Base-by-base conservation (phyloP, 78 protist genomes). In the Isochrysis galbana region DNA sequence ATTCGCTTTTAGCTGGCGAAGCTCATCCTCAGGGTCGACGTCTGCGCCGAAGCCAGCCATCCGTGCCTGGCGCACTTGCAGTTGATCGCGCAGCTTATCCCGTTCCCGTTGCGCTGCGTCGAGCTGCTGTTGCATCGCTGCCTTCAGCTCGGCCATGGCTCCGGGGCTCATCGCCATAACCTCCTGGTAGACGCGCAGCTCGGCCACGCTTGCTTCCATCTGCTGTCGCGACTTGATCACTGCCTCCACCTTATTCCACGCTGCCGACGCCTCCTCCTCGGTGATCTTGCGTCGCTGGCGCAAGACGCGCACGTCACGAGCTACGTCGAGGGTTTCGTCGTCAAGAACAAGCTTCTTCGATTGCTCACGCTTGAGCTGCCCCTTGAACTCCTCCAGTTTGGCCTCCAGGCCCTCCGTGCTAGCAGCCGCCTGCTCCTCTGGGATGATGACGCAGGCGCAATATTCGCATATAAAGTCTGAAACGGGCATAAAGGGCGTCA, bases 401-500 rank as follows among this genome's bases (percentile, higher is more conserved):
- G 74, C 74, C 74, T 26, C 32, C 11, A 67, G 74, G 61, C 61
- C 61, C 61, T 51, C 29, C 61, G 61, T 51, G 29, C 29, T 14
- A 7, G 14, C 61, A 7, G 7, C n/a, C 34, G 47, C 44, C 46
- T 36, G 34, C 84, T 77, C 84, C 84, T 77, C 84, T 41, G n/a
- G 84, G 46, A 77, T 77, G 46, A 77, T 77, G 47, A 77, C 84
- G 84, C 84, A 77, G 29, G 84, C 34, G 84, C 84, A 77, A 32
- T 77, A 77, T 46, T 77, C 84, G 84, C 84, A 77, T 41, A 77
- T 77, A 29, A 77, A 77, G 84, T 77, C 84, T 17, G 84, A 77
- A 0, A 77, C 84, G 47, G 84, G 84, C 84, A 77, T 77, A 46
- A 77, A 77, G 47, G 84, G 84, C 84, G 84, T 77, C 47, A 77